Conservation (phyloP, 352 stramenopile genomes). For the Elongisporangium undulatum region DNA sequence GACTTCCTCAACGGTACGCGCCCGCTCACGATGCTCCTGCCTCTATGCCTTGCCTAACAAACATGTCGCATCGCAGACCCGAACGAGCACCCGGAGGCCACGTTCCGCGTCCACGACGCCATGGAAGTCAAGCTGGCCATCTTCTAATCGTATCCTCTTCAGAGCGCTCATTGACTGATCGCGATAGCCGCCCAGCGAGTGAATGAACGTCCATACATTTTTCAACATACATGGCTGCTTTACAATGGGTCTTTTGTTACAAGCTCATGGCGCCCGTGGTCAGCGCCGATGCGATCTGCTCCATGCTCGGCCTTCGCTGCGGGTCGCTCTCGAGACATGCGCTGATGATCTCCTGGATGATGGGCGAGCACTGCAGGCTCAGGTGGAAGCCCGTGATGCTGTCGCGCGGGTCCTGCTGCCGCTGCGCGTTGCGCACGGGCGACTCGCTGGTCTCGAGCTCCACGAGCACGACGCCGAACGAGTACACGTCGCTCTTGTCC, state of each 20-base stretch:
- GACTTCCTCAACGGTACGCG: conserved; percentile 77
- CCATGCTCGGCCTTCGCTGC: conserved; percentile 47
- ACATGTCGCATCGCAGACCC: too few species aligned
- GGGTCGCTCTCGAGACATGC: conserved; percentile 60
- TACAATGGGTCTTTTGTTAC: conserved; percentile 14
- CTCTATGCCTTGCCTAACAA: too few species aligned
- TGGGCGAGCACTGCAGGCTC: conserved; percentile 43
- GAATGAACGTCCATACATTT: background rate
- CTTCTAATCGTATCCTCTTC: conserved; percentile 57
- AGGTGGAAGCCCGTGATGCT: conserved; percentile 52
- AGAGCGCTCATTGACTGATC: too few species aligned
- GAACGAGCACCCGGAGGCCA: conserved; percentile 70
- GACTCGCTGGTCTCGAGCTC: conserved; percentile 72
- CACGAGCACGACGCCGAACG: conserved; percentile 75
- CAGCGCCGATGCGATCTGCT: conserved; percentile 52
- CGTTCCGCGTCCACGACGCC: conserved; percentile 80
- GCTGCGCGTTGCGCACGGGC: conserved; percentile 53
- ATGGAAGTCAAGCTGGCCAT: conserved; percentile 90
- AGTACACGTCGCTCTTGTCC: conserved; percentile 68
- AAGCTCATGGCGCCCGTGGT: conserved; percentile 53
- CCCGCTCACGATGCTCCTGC: background rate
- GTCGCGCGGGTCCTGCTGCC: conserved; percentile 30
- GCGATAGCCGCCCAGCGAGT: too few species aligned
- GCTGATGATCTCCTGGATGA: conserved; percentile 64
- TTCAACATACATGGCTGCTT: background rate